Conservation (phyloP, 768 basidiomycete genomes). For the Punctularia strigosozonata region DNA sequence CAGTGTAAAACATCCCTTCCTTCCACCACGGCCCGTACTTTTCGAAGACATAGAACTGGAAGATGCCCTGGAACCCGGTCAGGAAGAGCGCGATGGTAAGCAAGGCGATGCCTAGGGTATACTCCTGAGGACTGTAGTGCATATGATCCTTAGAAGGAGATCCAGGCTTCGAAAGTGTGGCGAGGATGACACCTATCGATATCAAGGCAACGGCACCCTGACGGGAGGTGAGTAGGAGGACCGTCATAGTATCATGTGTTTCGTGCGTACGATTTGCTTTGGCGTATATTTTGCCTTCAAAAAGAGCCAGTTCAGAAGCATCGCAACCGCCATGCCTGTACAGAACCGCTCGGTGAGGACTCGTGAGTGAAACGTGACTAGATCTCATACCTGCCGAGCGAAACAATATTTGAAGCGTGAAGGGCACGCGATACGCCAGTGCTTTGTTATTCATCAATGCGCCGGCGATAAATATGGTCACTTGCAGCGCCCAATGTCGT, state of each 20-base stretch:
- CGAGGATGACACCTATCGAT: slow-evolving; percentile 57
- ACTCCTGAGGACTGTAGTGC: slow-evolving; percentile 20
- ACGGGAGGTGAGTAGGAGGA: neutral
- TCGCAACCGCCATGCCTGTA: slow-evolving; percentile 63
- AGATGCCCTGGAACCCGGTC: slow-evolving; percentile 54
- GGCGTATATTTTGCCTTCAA: slow-evolving; percentile 45
- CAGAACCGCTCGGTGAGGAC: slow-evolving; percentile 1
- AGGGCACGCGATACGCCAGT: slow-evolving; percentile 63
- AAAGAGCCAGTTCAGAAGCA: slow-evolving; percentile 57
- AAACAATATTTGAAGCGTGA: slow-evolving; percentile 75
- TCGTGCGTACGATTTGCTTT: slow-evolving; percentile 44
- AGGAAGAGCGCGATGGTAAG: slow-evolving; percentile 54
- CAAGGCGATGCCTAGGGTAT: slow-evolving; percentile 58
- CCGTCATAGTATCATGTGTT: neutral
- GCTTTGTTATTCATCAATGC: slow-evolving; percentile 76
- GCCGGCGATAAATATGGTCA: slow-evolving; percentile 51
- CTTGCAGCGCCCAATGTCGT: slow-evolving; percentile 56
- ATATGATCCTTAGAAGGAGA: too few relatives aligned
- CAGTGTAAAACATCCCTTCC: slow-evolving; percentile 79
- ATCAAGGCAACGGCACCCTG: slow-evolving; percentile 59
- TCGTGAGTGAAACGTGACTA: slow-evolving; percentile 1
- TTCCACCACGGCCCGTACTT: slow-evolving; percentile 72
- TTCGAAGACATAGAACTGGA: slow-evolving; percentile 69
- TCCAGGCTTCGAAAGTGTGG: slow-evolving; percentile 58
- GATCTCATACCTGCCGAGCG: slow-evolving; percentile 54